Evolutionary conservation across 169 alveolate genomes (phyloP).

Genomic region (Plasmodium gallinaceum): DNA sequence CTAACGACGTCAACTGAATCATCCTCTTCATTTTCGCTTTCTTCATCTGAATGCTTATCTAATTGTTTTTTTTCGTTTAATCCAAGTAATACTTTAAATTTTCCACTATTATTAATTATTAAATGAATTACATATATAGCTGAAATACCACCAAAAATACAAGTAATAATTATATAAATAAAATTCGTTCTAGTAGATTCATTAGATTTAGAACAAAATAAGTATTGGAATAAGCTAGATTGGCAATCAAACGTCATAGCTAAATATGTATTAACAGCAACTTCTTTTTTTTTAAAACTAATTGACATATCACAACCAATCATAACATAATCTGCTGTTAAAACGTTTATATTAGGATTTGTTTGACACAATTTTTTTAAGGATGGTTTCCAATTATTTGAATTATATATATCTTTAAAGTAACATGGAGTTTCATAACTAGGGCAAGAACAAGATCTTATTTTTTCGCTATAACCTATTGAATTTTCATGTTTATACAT

Average conservation of each 20-base stretch:
- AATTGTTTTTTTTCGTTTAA: background rate
- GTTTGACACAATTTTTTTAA: constrained; percentile 13
- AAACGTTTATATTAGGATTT: constrained; percentile 7
- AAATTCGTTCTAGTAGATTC: constrained; percentile 9
- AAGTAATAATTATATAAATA: constrained; percentile 22
- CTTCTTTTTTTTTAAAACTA: constrained; percentile 37
- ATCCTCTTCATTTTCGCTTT: background rate
- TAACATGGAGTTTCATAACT: constrained; percentile 44
- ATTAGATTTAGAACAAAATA: constrained; percentile 29
- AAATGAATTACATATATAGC: constrained; percentile 30
- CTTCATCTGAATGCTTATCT: constrained; percentile 1
- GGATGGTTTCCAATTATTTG: constrained; percentile 19
- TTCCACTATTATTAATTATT: constrained; percentile 15
- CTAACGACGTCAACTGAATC: background rate
- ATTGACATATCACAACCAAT: constrained; percentile 24
- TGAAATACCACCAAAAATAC: constrained; percentile 35
- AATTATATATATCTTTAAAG: constrained; percentile 56
- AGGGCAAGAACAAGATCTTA: constrained; percentile 47
- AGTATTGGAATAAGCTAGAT: constrained; percentile 20
- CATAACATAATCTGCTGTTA: constrained; percentile 45
- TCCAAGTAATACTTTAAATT: background rate
- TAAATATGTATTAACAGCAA: constrained; percentile 40
- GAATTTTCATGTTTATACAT: constrained; percentile 24
- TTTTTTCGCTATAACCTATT: constrained; percentile 34
- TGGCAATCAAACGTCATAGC: constrained; percentile 74